A percentile compares a stretch with the other conserved stretches of the same genome.
Conservation (phyloP, 805 yeast species). For the Pichia pseudocactophila region DNA sequence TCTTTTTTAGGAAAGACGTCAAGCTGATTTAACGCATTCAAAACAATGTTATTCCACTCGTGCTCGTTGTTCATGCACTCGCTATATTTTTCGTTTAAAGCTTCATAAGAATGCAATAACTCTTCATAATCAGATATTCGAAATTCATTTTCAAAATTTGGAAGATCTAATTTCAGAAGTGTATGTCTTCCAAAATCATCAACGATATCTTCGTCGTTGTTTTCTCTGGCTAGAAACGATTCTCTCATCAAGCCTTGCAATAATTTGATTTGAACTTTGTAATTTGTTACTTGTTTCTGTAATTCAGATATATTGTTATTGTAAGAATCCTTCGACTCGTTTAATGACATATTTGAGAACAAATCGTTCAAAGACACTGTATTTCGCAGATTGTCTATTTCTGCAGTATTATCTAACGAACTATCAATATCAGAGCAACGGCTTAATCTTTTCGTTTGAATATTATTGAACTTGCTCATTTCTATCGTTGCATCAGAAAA, state of each 20-base stretch:
- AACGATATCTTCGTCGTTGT: constrained; percentile 13
- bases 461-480: background rate
- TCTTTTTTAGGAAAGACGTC: no score
- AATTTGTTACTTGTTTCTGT: constrained; percentile 26
- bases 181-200: constrained; percentile 13
- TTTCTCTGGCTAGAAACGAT: constrained; percentile 5
- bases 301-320: constrained; percentile 20
- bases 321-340: background rate
- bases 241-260: constrained; percentile 25
- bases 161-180: constrained; percentile 1
- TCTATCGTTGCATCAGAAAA: background rate
- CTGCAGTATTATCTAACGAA: background rate
- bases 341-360: background rate
- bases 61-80: background rate
- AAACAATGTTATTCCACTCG: no score
- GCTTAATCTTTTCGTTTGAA: constrained; percentile 3
- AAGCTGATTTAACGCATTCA: no score
- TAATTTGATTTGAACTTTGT: constrained; percentile 27
- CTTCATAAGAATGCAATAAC: constrained; percentile 2
- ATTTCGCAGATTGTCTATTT: background rate
- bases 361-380: background rate
- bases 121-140: background rate
- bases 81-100: background rate
- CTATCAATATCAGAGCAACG: constrained; percentile 5
- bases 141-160: constrained; percentile 1